Evolutionary conservation across 192 early-diverging fungal species (phyloP).

Genomic region (Podila epigama): DNA sequence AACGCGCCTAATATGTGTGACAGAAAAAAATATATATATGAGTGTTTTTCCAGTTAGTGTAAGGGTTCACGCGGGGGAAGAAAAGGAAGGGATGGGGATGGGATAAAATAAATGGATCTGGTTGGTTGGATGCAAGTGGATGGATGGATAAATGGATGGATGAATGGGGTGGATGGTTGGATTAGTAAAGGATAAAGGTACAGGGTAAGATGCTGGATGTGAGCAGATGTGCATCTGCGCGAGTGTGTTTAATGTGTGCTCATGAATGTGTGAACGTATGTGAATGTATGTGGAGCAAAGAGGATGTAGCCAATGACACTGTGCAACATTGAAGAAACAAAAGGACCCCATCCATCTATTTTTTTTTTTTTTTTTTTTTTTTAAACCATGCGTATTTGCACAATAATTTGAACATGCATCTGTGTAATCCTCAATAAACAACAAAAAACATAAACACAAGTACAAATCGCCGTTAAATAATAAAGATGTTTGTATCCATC

Average conservation of each 20-base stretch:
- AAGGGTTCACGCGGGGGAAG: not conserved
- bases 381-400: too few relatives aligned
- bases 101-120: not conserved
- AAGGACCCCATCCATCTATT: too few relatives aligned
- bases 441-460: conserved; percentile 7
- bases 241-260: not conserved
- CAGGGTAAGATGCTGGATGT: too few relatives aligned
- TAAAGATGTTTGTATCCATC: too few relatives aligned
- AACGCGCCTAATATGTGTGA: conserved; percentile 58
- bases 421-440: not conserved
- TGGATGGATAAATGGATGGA: not conserved
- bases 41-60: not conserved
- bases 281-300: not conserved
- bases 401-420: not conserved
- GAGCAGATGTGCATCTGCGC: not conserved
- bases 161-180: not conserved
- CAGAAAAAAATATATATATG: not conserved
- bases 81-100: not conserved
- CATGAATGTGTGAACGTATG: not conserved
- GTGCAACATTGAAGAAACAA: too few relatives aligned
- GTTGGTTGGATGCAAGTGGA: not conserved
- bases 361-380: too few relatives aligned
- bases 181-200: not conserved
- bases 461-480: too few relatives aligned
- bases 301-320: too few relatives aligned